These are phyloP conservation scores for Colletotrichum spaethianum DNA, from an alignment of 2,329 filamentous ascomycete genomes.

Conservation along the genomic window DNA sequence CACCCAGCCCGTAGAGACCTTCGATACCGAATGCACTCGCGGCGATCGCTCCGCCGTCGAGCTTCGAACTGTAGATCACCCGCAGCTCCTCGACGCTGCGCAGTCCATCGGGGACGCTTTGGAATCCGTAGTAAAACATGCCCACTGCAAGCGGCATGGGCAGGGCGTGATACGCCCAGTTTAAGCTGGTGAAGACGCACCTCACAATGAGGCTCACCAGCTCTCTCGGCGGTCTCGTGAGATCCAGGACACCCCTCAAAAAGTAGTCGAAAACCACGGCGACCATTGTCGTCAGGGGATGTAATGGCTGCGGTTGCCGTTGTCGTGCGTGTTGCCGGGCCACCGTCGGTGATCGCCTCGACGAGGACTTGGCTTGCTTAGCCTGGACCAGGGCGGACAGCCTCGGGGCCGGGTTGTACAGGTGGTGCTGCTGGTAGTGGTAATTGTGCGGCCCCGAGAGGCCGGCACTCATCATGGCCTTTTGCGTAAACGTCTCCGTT, in stretches of 20 bases:
- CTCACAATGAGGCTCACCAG: conserved; percentile 27
- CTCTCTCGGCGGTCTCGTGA: conserved; percentile 35
- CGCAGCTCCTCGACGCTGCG: conserved; percentile 33
- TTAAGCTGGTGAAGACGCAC: conserved; percentile 30
- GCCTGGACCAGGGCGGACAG: conserved; percentile 33
- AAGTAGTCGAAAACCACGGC: conserved; percentile 38
- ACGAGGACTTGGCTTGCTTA: conserved; percentile 30
- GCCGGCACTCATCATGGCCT: conserved; percentile 36
- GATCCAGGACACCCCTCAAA: conserved; percentile 30
- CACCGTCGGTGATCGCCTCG: conserved; percentile 22
- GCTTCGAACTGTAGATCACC: conserved; percentile 9
- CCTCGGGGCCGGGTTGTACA: conserved; percentile 37
- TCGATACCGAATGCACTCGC: conserved; percentile 26
- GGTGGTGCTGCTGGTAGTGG: conserved; percentile 32
- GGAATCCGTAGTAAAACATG: conserved; percentile 37
- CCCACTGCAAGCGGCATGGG: conserved; percentile 36
- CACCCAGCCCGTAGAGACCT: conserved; percentile 34
- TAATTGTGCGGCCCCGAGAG: conserved; percentile 39
- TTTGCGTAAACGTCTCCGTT: conserved; percentile 39
- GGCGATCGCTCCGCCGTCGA: not conserved
- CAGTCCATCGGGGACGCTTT: conserved; percentile 32
- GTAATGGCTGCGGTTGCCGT: conserved; percentile 22
- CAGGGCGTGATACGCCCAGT: conserved; percentile 35
- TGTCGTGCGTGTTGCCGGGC: conserved; percentile 29
- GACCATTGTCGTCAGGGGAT: conserved; percentile 26